A percentile compares a stretch with the other conserved stretches of the same genome.
These are phyloP conservation scores for Colletotrichum cereale DNA, from an alignment of 2,329 filamentous ascomycete genomes.

Conservation along the genomic window DNA sequence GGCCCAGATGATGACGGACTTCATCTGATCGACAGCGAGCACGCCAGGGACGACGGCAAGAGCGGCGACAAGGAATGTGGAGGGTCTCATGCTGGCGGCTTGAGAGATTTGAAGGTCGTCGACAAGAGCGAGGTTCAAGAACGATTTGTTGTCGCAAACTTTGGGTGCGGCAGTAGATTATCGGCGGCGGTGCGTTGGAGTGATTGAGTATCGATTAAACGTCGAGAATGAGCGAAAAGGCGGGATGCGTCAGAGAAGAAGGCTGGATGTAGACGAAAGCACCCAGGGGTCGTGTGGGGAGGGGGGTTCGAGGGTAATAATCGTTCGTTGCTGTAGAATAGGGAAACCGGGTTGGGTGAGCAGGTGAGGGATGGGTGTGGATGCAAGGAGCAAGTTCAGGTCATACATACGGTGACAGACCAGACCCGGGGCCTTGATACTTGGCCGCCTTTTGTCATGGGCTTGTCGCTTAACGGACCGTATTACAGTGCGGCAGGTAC, in stretches of 20 bases:
- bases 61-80: constrained; percentile 64
- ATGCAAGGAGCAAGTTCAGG: constrained; percentile 31
- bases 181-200: constrained; percentile 11
- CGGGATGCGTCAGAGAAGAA: constrained; percentile 7
- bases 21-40: constrained; percentile 74
- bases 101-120: background rate
- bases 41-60: constrained; percentile 70
- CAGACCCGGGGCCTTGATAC: constrained; percentile 9
- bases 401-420: constrained; percentile 2
- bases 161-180: background rate
- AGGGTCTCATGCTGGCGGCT: constrained; percentile 71
- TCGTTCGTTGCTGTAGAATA: constrained; percentile 35
- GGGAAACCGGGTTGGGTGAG: too few relatives aligned
- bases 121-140: background rate
- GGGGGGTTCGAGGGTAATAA: constrained; percentile 34
- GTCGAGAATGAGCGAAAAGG: constrained; percentile 14
- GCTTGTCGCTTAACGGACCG: constrained; percentile 4
- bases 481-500: background rate
- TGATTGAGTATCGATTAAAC: constrained; percentile 21
- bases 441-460: constrained; percentile 10
- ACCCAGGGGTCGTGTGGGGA: constrained; percentile 18
- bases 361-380: constrained; percentile 16
- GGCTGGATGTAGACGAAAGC: constrained; percentile 5
- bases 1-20: constrained; percentile 84
- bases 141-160: constrained; percentile 12